Percentiles rank a stretch among this genome's conserved stretches.
These are phyloP conservation scores for Mangifera indica DNA, from an alignment of 345 rosid species.

Conservation along the genomic window DNA sequence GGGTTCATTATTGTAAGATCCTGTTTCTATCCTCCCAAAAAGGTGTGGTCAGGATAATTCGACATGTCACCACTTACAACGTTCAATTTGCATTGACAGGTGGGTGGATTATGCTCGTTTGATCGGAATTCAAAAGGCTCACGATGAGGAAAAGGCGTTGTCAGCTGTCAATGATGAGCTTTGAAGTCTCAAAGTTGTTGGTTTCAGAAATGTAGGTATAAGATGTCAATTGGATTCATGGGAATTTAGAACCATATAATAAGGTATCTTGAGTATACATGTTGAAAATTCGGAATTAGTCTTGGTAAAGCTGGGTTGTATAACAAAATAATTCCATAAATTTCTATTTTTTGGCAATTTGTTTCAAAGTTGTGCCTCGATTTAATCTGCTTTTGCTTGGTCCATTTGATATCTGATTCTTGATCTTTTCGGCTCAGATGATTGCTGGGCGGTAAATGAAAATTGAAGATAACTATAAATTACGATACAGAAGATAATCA, in stretches of 20 bases:
- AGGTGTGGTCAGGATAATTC: neutral
- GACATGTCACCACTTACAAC: neutral
- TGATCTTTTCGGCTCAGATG: no score
- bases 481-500: neutral
- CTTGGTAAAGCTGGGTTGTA: neutral
- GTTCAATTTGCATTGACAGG: constrained; percentile 39
- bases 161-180: constrained; percentile 19
- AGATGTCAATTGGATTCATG: neutral
- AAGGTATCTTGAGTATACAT: neutral
- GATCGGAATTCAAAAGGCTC: constrained; percentile 87
- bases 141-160: constrained; percentile 39
- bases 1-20: constrained; percentile 91
- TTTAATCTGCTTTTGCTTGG: no score
- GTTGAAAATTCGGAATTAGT: constrained; percentile 5
- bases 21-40: neutral
- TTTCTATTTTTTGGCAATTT: no score
- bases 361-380: neutral
- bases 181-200: neutral
- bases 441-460: no score
- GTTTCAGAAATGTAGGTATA: constrained; percentile 10
- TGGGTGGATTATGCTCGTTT: constrained; percentile 98
- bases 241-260: neutral
- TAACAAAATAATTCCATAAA: no score
- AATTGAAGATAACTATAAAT: neutral
- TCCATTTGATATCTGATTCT: no score